Percentiles rank a stretch among this genome's conserved stretches.
phyloP scores from a whole-genome alignment of 176 grass and related monocot genomes.

The Ampelocalamus luodianensis region DNA sequence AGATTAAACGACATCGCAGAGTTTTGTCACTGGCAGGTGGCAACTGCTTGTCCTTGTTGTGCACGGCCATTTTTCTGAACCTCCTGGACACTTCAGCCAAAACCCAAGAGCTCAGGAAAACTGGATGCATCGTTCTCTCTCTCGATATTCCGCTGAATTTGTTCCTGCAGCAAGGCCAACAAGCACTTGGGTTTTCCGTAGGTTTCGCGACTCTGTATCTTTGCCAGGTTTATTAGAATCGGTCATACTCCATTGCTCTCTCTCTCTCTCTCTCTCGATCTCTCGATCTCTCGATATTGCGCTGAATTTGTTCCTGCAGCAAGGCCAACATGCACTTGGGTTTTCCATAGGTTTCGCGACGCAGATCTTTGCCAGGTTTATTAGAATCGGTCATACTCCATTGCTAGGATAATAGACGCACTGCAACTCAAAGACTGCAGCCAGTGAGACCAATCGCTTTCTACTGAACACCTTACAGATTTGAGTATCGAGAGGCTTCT shows the following conservation, averaged over 20 bases:
- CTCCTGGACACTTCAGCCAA: neutral
- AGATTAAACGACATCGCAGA: neutral
- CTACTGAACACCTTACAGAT: neutral
- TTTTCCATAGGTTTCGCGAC: neutral
- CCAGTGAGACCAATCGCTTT: neutral
- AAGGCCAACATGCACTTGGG: neutral
- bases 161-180: neutral
- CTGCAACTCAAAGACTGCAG: neutral
- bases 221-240: neutral
- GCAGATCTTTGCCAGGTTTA: neutral
- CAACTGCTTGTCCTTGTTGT: neutral
- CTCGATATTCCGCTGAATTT: neutral
- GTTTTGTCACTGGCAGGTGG: neutral
- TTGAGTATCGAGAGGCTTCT: neutral
- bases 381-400: neutral
- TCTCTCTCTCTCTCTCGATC: no score
- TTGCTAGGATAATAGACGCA: neutral
- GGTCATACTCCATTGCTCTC: neutral
- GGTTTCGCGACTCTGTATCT: neutral
- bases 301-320: neutral
- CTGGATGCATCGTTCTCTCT: neutral
- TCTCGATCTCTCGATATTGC: neutral
- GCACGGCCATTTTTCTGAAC: neutral
- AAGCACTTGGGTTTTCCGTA: neutral
- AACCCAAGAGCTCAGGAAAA: neutral